Percentiles rank a stretch among this genome's conserved stretches.
phyloP scores from a whole-genome alignment of 2,329 filamentous ascomycete genomes.

The Alternaria infectoria region DNA sequence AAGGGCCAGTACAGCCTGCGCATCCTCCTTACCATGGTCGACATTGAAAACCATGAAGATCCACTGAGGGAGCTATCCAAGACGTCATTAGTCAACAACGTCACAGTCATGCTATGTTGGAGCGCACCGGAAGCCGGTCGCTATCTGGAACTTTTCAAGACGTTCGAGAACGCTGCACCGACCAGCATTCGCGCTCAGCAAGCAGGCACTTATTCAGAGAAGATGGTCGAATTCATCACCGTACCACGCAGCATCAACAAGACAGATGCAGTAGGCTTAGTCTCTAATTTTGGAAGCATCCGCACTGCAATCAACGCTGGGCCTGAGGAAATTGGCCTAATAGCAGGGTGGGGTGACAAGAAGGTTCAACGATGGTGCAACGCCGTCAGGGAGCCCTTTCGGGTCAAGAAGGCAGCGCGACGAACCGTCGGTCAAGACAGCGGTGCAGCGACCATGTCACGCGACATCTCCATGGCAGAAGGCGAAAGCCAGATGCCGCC shows the following conservation, averaged over 20 bases:
- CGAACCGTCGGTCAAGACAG: slow-evolving; percentile 51
- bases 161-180: slow-evolving; percentile 84
- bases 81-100: slow-evolving; percentile 88
- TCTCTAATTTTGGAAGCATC: slow-evolving; percentile 90
- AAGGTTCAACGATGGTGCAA: slow-evolving; percentile 88
- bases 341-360: slow-evolving; percentile 94
- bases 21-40: slow-evolving; percentile 87
- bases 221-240: slow-evolving; percentile 90
- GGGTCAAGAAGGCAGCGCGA: slow-evolving; percentile 73
- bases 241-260: slow-evolving; percentile 91
- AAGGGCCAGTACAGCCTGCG: slow-evolving; percentile 87
- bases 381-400: slow-evolving; percentile 84
- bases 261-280: slow-evolving; percentile 87
- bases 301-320: slow-evolving; percentile 86
- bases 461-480: slow-evolving; percentile 36
- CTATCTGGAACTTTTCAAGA: slow-evolving; percentile 95
- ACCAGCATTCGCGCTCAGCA: slow-evolving; percentile 86
- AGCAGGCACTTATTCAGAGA: slow-evolving; percentile 81
- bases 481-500: slow-evolving; percentile 19
- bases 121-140: slow-evolving; percentile 89
- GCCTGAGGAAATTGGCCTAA: slow-evolving; percentile 80
- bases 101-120: slow-evolving; percentile 93
- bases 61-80: slow-evolving; percentile 88
- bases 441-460: slow-evolving; percentile 29
- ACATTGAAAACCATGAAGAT: slow-evolving; percentile 94